A percentile compares a stretch with the other conserved stretches of the same genome.
Evolutionary conservation across 83 land plant species (phyloP).

Genomic region (Picea abies): DNA sequence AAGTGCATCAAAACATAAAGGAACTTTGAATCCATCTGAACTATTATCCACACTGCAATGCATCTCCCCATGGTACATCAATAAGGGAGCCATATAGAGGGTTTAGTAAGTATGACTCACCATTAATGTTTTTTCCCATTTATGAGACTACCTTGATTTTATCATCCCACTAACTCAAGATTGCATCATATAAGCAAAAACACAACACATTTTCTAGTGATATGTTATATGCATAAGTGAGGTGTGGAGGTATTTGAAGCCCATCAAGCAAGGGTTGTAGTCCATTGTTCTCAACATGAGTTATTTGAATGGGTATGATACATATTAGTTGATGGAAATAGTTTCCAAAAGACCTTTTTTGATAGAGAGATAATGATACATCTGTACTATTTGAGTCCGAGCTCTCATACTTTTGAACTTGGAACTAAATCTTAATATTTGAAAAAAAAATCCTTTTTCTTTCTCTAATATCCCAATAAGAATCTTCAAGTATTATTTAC

Average conservation of each 20-base stretch:
- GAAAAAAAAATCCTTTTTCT: conserved; percentile 24
- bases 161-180: too few relatives aligned
- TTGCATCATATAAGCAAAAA: conserved; percentile 41
- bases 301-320: conserved; percentile 40
- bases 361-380: not conserved
- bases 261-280: not conserved
- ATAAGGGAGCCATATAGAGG: conserved; percentile 23
- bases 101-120: conserved; percentile 40
- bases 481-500: conserved; percentile 12
- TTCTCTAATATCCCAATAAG: conserved; percentile 5
- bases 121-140: conserved; percentile 31
- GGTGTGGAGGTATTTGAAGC: too few relatives aligned
- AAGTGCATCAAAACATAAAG: conserved; percentile 35
- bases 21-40: conserved; percentile 17
- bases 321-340: conserved; percentile 29
- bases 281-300: conserved; percentile 29
- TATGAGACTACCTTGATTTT: too few relatives aligned
- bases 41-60: conserved; percentile 31
- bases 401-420: not conserved
- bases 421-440: not conserved
- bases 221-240: conserved; percentile 20
- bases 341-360: conserved; percentile 12
- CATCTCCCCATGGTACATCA: too few relatives aligned
- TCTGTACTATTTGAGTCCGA: not conserved
- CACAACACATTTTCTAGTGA: conserved; percentile 28